Evolutionary conservation across 805 yeast species (phyloP).

Genomic region (Wilhelminamyces savonicus): DNA sequence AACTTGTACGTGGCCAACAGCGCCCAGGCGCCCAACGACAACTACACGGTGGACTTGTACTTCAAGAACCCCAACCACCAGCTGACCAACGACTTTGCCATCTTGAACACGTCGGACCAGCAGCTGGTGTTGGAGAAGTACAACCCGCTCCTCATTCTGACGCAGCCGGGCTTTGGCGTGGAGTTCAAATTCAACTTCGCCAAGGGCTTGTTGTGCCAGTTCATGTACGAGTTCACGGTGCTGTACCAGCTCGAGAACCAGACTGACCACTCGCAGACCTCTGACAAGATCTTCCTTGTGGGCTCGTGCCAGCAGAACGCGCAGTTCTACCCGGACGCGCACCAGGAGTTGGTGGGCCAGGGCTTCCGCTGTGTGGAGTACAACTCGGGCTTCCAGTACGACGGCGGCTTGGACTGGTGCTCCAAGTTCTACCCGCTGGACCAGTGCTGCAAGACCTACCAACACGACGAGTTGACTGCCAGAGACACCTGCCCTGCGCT

Average conservation of each 20-base stretch:
- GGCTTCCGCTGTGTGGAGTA: slow-evolving; percentile 13
- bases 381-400: slow-evolving; percentile 9
- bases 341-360: slow-evolving; percentile 3
- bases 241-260: slow-evolving; percentile 7
- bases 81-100: slow-evolving; percentile 3
- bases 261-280: slow-evolving; percentile 1
- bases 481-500: slow-evolving; percentile 7
- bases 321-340: slow-evolving; percentile 6
- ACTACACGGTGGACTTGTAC: slow-evolving; percentile 11
- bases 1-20: slow-evolving; percentile 8
- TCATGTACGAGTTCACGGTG: slow-evolving; percentile 11
- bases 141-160: slow-evolving; percentile 8
- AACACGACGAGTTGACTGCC: slow-evolving; percentile 5
- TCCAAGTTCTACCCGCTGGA: slow-evolving; percentile 7
- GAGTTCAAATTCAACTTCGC: slow-evolving; percentile 9
- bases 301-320: slow-evolving; percentile 10
- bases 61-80: slow-evolving; percentile 7
- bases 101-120: slow-evolving; percentile 6
- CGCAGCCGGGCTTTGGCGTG: slow-evolving; percentile 9
- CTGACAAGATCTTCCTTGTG: slow-evolving; percentile 11
- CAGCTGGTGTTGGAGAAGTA: slow-evolving; percentile 2
- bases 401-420: slow-evolving; percentile 15
- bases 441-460: slow-evolving; percentile 8
- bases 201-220: slow-evolving; percentile 11
- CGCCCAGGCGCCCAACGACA: slow-evolving; percentile 5